phyloP scores from a whole-genome alignment of 73 alveolate genomes.

The Tetrahymena thermophila region DNA sequence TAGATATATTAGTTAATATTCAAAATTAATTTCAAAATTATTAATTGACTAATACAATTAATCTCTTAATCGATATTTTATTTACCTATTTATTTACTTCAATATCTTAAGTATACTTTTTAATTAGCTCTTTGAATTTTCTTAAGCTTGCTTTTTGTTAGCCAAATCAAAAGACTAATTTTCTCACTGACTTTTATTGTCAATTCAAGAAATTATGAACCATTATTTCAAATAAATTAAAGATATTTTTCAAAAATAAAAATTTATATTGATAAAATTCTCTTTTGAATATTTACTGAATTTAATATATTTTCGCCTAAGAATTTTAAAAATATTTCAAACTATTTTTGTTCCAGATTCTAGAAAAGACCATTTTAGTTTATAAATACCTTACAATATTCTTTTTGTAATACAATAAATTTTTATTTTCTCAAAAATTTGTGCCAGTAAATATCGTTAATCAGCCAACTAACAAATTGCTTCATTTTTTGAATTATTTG shows the following conservation, averaged over 20 bases:
- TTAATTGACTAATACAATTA: neutral
- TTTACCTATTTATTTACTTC: no score
- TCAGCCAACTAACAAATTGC: neutral
- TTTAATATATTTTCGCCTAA: neutral
- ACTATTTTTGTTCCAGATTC: neutral
- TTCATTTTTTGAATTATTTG: no score
- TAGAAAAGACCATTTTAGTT: no score
- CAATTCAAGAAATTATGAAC: neutral
- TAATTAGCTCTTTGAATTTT: neutral
- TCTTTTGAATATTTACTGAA: neutral
- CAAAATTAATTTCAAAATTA: neutral
- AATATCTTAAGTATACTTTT: neutral
- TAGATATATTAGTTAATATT: neutral
- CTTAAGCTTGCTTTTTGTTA: neutral
- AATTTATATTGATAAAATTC: neutral
- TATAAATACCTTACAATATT: no score
- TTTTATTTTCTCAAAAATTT: no score
- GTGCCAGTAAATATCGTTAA: neutral
- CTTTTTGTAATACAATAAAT: no score
- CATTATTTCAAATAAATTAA: neutral
- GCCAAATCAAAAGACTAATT: neutral
- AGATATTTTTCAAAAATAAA: neutral
- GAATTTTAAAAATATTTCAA: neutral
- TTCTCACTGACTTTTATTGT: neutral
- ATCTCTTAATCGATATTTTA: neutral